Conservation (phyloP, 2,329 filamentous ascomycete genomes). For the Dactylellina parvicollis region DNA sequence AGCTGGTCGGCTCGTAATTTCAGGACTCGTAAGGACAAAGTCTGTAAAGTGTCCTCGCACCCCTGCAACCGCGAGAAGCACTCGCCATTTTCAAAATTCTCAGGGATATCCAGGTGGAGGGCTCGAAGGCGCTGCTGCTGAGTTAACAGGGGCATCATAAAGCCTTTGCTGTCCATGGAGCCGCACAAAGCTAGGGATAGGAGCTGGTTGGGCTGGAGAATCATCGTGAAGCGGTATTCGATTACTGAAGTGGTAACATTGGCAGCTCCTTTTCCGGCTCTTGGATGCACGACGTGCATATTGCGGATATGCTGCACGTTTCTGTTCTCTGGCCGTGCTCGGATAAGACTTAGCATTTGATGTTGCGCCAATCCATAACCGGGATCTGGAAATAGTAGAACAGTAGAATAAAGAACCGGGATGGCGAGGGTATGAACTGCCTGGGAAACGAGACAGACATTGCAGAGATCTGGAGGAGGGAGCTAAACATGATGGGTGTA, state of each 20-base stretch:
- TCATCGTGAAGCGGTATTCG: not conserved
- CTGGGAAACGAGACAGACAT: conserved; percentile 23
- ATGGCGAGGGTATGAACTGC: conserved; percentile 1
- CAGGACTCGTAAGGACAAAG: conserved; percentile 21
- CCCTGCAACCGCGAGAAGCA: conserved; percentile 2
- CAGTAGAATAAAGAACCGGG: conserved; percentile 30
- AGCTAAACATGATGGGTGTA: not conserved
- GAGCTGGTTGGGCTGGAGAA: conserved; percentile 3
- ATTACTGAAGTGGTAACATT: not conserved
- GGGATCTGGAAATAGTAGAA: conserved; percentile 9
- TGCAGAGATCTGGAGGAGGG: conserved; percentile 5
- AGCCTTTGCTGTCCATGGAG: not conserved
- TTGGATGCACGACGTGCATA: conserved; percentile 21
- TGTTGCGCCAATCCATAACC: conserved; percentile 1
- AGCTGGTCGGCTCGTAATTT: not conserved
- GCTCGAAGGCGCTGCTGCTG: conserved; percentile 5
- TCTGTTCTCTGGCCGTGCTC: not conserved
- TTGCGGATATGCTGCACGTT: conserved; percentile 16
- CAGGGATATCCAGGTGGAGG: conserved; percentile 15
- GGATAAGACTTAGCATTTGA: conserved; percentile 9
- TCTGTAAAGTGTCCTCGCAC: not conserved
- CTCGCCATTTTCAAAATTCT: not conserved
- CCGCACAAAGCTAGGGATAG: conserved; percentile 14
- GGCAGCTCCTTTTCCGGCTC: not conserved
- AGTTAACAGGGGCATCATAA: not conserved